phyloP scores from a whole-genome alignment of 2,329 filamentous ascomycete species.

The Colletotrichum shisoi region DNA sequence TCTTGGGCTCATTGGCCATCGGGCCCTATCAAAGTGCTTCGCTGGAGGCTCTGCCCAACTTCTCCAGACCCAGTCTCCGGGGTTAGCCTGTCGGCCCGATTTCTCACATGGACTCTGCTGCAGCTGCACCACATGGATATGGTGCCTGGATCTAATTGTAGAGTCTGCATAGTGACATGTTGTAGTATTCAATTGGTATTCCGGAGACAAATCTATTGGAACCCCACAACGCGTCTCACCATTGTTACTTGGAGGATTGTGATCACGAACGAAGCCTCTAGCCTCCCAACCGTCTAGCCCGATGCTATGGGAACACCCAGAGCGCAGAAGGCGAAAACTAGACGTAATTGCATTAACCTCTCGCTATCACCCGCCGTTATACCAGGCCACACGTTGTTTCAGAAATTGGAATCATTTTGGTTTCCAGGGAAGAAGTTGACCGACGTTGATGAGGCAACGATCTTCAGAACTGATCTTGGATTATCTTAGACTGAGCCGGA shows the following conservation, averaged over 20 bases:
- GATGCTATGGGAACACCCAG: not conserved
- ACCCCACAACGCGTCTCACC: not conserved
- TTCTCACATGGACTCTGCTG: slow-evolving; percentile 1
- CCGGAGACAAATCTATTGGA: not conserved
- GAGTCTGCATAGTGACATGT: not conserved
- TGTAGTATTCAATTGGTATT: not conserved
- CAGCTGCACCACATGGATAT: not conserved
- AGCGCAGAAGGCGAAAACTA: not conserved
- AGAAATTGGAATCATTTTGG: not conserved
- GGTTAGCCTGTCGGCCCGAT: slow-evolving; percentile 9
- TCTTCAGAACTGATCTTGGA: not conserved
- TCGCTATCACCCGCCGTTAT: not conserved
- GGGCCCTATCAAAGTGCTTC: not conserved
- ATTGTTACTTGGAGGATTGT: not conserved
- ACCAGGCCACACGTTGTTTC: not conserved
- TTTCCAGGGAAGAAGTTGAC: slow-evolving; percentile 1
- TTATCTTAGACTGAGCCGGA: not conserved
- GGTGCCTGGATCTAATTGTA: not conserved
- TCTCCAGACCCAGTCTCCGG: slow-evolving; percentile 13
- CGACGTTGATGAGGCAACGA: slow-evolving; percentile 8
- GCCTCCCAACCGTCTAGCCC: not conserved
- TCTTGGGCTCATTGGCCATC: not conserved
- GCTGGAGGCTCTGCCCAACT: slow-evolving; percentile 4
- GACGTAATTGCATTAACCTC: not conserved
- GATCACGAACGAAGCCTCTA: not conserved